Evolutionary conservation across 305 asterid genomes (phyloP).

Genomic region (Rubia peregrina): DNA sequence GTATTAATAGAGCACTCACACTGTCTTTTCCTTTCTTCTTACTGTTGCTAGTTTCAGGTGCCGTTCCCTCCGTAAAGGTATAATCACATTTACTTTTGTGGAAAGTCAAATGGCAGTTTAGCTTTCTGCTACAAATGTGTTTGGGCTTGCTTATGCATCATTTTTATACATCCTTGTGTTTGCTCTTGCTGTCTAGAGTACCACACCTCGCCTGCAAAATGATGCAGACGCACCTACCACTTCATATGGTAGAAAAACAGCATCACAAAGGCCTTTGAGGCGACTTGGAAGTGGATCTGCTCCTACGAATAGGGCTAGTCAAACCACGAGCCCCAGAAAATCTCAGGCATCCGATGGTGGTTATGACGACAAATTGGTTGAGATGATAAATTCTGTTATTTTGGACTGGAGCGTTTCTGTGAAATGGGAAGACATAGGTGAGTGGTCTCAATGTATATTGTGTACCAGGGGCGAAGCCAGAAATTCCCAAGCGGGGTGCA

Average conservation of each 20-base stretch:
- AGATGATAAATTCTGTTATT: conserved; percentile 87
- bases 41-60: conserved; percentile 40
- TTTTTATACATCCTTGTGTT: conserved; percentile 14
- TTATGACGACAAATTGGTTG: conserved; percentile 73
- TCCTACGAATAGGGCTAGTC: conserved; percentile 36
- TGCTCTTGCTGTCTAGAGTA: conserved; percentile 38
- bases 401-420: conserved; percentile 88
- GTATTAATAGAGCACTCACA: not conserved
- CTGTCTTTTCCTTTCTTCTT: conserved; percentile 3
- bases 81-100: conserved; percentile 42
- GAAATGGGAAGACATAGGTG: conserved; percentile 99
- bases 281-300: conserved; percentile 28
- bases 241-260: conserved; percentile 46
- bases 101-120: conserved; percentile 30
- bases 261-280: conserved; percentile 38
- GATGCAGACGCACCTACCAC: conserved; percentile 33
- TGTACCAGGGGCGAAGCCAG: no score
- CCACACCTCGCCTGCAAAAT: conserved; percentile 42
- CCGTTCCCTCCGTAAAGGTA: conserved; percentile 75
- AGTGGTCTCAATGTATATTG: conserved; percentile 29
- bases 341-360: conserved; percentile 42
- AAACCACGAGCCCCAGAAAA: conserved; percentile 33
- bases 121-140: not conserved
- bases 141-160: not conserved
- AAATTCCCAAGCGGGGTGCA: no score